Evolutionary conservation across 208 protist species (phyloP), one percentile per base, ranked within the genome.

Genomic region (Leishmania major): DNA sequence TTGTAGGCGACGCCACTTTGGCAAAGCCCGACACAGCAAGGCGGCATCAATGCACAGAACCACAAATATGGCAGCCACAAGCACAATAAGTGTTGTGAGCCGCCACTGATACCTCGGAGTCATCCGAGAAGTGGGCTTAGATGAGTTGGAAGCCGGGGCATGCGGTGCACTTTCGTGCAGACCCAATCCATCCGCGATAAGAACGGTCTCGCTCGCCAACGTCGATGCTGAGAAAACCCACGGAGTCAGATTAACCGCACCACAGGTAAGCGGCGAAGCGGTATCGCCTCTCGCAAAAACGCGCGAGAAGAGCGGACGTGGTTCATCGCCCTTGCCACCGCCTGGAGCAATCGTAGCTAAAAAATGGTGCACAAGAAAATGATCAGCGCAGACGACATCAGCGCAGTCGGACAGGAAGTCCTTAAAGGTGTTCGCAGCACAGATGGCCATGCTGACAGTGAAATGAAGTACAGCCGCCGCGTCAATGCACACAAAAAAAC

Each of bases 401-500:
- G 77, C 78, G 73, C 82, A 86, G 64, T 86, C 82, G 1, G 82
- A 75, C 25, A 86, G 72, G 45, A 86, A 86, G 73, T 76, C 72
- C 4, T 64, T 31, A 43, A 75, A 66, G n/a, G 5, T 10, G 22
- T 15, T 15, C 7, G 67, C 49, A 17, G 62, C 53, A 51, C 82
- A 86, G 11, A 82, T n/a, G 13, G 60, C n/a, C 73, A 82, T 82
- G 31, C 2, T 74, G 35, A 59, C 17, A 59, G 69, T 10, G 10
- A 70, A 45, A 49, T 28, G 17, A 31, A 3, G 5, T 7, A 0
- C n/a, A 40, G 19, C 45, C 3, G 6, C 51, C 4, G 35, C 28
- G 10, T 1, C 69, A 47, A 47, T n/a, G 47, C 15, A 35, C 28
- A 76, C 3, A 10, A 2, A 31, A 40, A 49, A 70, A 37, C 53